Base-by-base conservation (phyloP, 192 early-diverging fungal genomes). In the Mortierella antarctica region DNA sequence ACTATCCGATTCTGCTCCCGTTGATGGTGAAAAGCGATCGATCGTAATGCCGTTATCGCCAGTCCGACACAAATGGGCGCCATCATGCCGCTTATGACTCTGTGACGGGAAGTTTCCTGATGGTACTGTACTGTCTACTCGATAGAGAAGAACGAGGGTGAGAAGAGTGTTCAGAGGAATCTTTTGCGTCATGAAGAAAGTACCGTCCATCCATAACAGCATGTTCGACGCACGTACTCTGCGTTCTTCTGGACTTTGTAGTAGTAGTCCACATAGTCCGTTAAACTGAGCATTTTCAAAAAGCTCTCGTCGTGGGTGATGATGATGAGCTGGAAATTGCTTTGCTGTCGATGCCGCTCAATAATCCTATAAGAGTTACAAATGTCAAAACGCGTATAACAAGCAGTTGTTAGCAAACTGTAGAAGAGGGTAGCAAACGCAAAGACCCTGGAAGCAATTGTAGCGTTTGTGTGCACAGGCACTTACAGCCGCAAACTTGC, bases 231-330 rank as follows among this genome's bases (percentile, higher is more conserved):
- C 46, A 81, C 83, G 78, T 86, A 86, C 88, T 88, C 80, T 7
- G 83, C 86, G 68, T 97, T 90, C 84, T 97, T 97, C 68, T 85
- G 86, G n/a, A 99, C 90, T 12, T 95, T 84, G 80, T 89, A 99
- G 83, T 96, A 99, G 51, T 91, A 89, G 60, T 97, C 96, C 2
- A 92, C 91, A 62, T 92, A 92, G 61, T 96, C 94, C 12, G 89
- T 85, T 63, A 88, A 81, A 39, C 94, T 95, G 23, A 99, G 67
- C 69, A 90, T 82, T 54, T 92, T 91, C 79, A 98, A 89, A 84
- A 99, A 99, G 39, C 93, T 91, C 74, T 98, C 97, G 83, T 99
- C 97, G 72, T 99, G 98, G 14, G 98, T 98, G 72, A 99, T 98
- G 44, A 99, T 87, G 52, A 99, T 91, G 41, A 99, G 85, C 85